Conservation (phyloP, 306 rosid species). For the Gillenia trifoliata region DNA sequence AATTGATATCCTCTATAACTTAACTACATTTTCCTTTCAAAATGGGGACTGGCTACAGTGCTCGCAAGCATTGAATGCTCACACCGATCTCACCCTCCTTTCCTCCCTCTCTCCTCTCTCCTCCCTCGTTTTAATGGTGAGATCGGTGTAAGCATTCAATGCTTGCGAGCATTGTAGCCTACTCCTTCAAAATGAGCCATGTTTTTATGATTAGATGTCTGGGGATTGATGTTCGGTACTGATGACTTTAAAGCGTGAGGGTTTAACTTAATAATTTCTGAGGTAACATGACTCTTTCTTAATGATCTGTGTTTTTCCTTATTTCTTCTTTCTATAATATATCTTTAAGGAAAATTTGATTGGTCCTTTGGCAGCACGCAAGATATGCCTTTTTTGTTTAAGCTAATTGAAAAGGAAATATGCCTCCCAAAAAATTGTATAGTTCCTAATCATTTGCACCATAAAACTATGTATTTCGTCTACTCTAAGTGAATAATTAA, state of each 20-base stretch:
- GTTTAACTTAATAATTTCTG: background rate
- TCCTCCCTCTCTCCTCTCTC: no score
- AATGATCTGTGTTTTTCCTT: background rate
- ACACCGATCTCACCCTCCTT: no score
- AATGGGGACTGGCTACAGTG: no score
- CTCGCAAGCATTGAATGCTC: no score
- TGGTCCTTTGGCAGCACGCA: constrained; percentile 10
- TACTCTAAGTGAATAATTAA: background rate
- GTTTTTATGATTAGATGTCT: no score
- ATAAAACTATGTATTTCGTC: background rate
- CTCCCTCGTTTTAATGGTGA: no score
- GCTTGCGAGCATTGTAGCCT: no score
- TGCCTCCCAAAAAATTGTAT: background rate
- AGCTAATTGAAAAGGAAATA: background rate
- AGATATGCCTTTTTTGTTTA: background rate
- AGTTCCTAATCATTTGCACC: background rate
- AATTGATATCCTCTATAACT: no score
- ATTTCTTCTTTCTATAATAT: background rate
- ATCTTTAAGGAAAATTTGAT: background rate
- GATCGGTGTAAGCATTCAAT: no score
- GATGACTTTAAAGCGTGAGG: background rate
- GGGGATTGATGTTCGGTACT: background rate
- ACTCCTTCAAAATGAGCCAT: no score
- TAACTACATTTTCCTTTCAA: no score
- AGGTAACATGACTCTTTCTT: background rate